These are phyloP conservation scores for Tubosaeta brunneosetosa DNA, from an alignment of 768 basidiomycete genomes.

Conservation along the genomic window DNA sequence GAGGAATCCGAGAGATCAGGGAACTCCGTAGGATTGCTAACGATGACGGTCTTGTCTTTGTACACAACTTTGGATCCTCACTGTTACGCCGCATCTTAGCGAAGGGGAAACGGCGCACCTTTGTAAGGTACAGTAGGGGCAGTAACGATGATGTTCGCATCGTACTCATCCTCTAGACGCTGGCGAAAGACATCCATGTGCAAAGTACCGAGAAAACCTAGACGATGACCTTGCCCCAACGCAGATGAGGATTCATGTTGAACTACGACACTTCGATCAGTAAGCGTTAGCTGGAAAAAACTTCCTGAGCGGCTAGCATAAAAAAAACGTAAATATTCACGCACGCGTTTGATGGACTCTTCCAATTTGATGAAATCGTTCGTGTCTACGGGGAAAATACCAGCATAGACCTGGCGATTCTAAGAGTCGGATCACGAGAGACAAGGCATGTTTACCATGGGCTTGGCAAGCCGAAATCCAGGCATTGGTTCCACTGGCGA, in stretches of 20 bases:
- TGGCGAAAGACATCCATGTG: conserved; percentile 98
- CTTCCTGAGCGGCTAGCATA: conserved; percentile 5
- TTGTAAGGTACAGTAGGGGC: conserved; percentile 95
- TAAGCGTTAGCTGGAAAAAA: conserved; percentile 62
- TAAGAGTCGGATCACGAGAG: conserved; percentile 1
- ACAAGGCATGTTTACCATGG: conserved; percentile 61
- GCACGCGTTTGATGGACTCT: conserved; percentile 87
- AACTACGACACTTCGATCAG: conserved; percentile 84
- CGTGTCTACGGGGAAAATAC: conserved; percentile 89
- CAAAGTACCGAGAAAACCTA: conserved; percentile 92
- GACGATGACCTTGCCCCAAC: conserved; percentile 88
- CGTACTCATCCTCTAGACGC: conserved; percentile 93
- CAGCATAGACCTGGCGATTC: conserved; percentile 74
- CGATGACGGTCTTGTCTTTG: conserved; percentile 51
- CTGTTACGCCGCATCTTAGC: neutral
- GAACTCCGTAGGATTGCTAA: conserved; percentile 96
- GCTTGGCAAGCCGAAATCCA: conserved; percentile 87
- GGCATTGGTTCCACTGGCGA: conserved; percentile 76
- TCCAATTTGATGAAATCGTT: conserved; percentile 91
- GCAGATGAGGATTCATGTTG: conserved; percentile 92
- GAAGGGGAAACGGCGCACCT: conserved; percentile 35
- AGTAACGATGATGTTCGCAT: conserved; percentile 91
- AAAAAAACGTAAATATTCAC: conserved; percentile 16
- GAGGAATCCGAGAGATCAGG: conserved; percentile 70
- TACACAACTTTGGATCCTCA: conserved; percentile 56